Percentiles rank a stretch among this genome's conserved stretches.
phyloP scores from a whole-genome alignment of 2,329 filamentous ascomycete genomes.

The Epichloe gansuensis region DNA sequence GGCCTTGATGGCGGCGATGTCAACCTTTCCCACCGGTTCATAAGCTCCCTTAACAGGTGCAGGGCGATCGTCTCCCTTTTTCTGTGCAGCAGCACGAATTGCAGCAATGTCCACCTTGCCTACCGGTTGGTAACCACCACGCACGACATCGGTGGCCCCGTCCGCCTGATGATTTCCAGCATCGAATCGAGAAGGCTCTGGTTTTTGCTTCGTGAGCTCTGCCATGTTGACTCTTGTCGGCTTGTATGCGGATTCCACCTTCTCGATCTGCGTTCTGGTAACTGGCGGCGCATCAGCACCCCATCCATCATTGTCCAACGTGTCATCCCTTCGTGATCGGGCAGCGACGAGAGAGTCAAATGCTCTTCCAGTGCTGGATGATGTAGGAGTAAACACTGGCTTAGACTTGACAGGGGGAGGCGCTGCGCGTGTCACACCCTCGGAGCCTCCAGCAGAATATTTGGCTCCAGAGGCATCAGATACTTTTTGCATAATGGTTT shows the following conservation, averaged over 20 bases:
- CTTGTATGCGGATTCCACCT: slow-evolving; percentile 84
- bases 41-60: slow-evolving; percentile 83
- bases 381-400: slow-evolving; percentile 77
- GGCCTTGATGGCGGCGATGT: slow-evolving; percentile 86
- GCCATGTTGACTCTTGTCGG: slow-evolving; percentile 92
- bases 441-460: slow-evolving; percentile 61
- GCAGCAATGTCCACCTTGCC: slow-evolving; percentile 97
- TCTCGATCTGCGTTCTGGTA: slow-evolving; percentile 75
- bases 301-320: slow-evolving; percentile 80
- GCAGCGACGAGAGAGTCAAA: slow-evolving; percentile 59
- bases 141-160: slow-evolving; percentile 51
- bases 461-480: slow-evolving; percentile 89
- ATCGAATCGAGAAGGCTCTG: slow-evolving; percentile 50
- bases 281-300: slow-evolving; percentile 86
- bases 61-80: slow-evolving; percentile 63
- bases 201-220: slow-evolving; percentile 63
- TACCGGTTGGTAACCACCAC: slow-evolving; percentile 79
- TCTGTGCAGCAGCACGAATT: slow-evolving; percentile 63
- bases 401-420: slow-evolving; percentile 70
- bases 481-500: slow-evolving; percentile 84
- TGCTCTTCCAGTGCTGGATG: slow-evolving; percentile 28
- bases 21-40: slow-evolving; percentile 89
- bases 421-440: slow-evolving; percentile 37
- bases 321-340: slow-evolving; percentile 45
- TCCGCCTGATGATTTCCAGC: slow-evolving; percentile 32